Evolutionary conservation across 2,329 filamentous ascomycete genomes (phyloP), one percentile per base, ranked within the genome.

Genomic region (Lasiodiplodia citricola): DNA sequence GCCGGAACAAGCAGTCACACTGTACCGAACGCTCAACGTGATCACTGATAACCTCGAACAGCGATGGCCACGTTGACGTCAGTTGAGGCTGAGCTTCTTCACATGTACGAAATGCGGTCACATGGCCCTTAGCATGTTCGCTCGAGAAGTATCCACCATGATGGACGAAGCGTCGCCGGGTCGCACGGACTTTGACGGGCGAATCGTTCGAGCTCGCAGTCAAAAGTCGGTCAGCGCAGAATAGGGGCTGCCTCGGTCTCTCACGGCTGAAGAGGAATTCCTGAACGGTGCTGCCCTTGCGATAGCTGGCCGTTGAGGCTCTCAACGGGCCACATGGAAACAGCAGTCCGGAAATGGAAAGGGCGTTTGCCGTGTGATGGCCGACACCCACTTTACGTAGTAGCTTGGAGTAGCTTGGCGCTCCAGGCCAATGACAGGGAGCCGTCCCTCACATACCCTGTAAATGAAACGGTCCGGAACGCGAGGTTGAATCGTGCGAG

Each of bases 81-180:
- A 63, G 16, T 50, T 51, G 58, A 50, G 58, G 58, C 58, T 63
- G 58, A 63, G 58, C 31, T 44, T 44, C n/a, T 63, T 63, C 58
- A 63, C 58, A 63, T 63, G 58, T 25, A 7, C 31, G 41, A n/a
- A 28, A 37, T 4, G 13, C 23, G 41, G 58, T 63, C 58, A 63
- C 58, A 63, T 63, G 58, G 58, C 37, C 5, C 41, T 35, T 35
- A 51, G 50, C 58, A 13, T 18, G 57, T 25, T 28, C 23, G 56
- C 56, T 44, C 57, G 38, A 60, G 35, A 47, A 7, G 57, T 47
- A 47, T 60, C 57, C 57, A 60, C 57, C 57, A 31, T 31, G 58
- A 63, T 63, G 58, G 41, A 50, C 58, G 58, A 50, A 63, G 58
- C 58, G 41, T 63, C 41, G n/a, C 47, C 41, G 18, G 35, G 21